These are phyloP conservation scores for Wallacemonas sp. DNA, from an alignment of 208 protist species.

Conservation along the genomic window DNA sequence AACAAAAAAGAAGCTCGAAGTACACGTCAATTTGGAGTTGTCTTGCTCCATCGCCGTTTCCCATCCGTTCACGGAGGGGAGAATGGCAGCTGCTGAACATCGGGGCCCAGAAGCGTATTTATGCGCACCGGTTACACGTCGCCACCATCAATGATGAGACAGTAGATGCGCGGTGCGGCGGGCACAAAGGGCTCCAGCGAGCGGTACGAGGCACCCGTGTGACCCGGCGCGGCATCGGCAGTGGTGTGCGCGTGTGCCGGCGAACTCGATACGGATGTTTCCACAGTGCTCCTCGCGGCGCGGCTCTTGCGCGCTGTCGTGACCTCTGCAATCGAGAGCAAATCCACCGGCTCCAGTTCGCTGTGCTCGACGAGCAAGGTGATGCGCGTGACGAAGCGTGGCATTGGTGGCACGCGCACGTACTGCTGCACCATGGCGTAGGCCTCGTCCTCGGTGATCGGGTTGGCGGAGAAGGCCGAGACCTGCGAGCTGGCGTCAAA, in stretches of 20 bases:
- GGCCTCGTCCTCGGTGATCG: conserved; percentile 24
- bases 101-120: too few species aligned
- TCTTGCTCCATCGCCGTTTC: too few species aligned
- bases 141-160: conserved; percentile 73
- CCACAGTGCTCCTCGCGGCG: background rate
- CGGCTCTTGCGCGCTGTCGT: conserved; percentile 25
- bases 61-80: too few species aligned
- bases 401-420: conserved; percentile 52
- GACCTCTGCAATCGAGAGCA: conserved; percentile 69
- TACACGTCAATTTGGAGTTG: too few species aligned
- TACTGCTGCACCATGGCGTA: conserved; percentile 22
- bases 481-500: conserved; percentile 10
- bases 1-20: too few species aligned
- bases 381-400: conserved; percentile 75
- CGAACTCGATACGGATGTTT: too few species aligned
- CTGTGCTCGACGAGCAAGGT: conserved; percentile 84
- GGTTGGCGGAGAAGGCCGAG: conserved; percentile 4
- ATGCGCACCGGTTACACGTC: conserved; percentile 61
- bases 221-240: background rate
- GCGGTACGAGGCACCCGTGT: background rate
- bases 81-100: too few species aligned
- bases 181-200: background rate
- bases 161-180: conserved; percentile 45
- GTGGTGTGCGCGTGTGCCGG: too few species aligned
- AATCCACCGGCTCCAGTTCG: conserved; percentile 57